A percentile compares a stretch with the other conserved stretches of the same genome.
Conservation (phyloP, 768 basidiomycete species). For the Tubosaeta sp. region DNA sequence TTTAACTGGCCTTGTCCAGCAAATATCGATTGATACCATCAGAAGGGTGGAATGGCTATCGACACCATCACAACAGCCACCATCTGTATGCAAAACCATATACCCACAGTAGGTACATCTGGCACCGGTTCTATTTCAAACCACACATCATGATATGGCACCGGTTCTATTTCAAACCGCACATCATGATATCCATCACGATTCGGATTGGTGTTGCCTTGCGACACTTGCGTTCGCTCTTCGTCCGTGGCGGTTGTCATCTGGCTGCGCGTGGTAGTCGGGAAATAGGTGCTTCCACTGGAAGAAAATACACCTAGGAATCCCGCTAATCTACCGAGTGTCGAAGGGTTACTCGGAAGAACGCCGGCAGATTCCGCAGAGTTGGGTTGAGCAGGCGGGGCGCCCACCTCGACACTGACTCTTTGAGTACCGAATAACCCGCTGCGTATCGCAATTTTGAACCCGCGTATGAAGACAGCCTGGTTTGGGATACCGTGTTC, state of each 20-base stretch:
- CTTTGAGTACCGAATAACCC: neutral
- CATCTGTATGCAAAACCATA: neutral
- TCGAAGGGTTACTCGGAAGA: neutral
- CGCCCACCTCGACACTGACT: neutral
- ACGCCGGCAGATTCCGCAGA: neutral
- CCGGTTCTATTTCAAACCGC: neutral
- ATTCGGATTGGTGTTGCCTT: too few relatives aligned
- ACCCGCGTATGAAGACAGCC: constrained; percentile 25
- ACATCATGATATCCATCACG: neutral
- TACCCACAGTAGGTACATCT: neutral
- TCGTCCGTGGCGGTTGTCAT: neutral
- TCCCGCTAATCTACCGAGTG: neutral
- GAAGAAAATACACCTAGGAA: neutral
- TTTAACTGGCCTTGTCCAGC: neutral
- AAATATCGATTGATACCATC: constrained; percentile 10
- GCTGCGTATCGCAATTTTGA: constrained; percentile 15
- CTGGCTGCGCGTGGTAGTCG: neutral
- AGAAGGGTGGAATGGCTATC: constrained; percentile 10
- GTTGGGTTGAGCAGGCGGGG: neutral
- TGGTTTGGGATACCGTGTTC: constrained; percentile 14
- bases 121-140: neutral
- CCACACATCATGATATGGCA: neutral
- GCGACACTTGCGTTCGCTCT: neutral
- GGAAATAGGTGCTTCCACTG: neutral
- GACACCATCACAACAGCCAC: neutral